phyloP scores from a whole-genome alignment of 2,329 filamentous ascomycete species.

The Fusarium nodosum region DNA sequence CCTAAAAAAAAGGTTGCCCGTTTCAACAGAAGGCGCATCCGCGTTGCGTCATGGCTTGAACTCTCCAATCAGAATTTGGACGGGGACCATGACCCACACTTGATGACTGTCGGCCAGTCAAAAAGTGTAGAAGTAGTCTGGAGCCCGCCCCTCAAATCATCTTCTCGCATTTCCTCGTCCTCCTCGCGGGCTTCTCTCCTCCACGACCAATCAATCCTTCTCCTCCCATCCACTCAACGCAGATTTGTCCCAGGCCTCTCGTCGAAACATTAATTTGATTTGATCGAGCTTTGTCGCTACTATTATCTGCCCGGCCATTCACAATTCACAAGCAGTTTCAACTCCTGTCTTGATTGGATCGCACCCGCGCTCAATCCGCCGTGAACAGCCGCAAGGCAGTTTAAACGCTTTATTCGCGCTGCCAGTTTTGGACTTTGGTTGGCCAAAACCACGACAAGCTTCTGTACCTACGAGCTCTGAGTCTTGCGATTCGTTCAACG shows the following conservation, averaged over 20 bases:
- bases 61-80: conserved; percentile 52
- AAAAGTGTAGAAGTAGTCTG: conserved; percentile 60
- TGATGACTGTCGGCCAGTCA: conserved; percentile 64
- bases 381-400: conserved; percentile 22
- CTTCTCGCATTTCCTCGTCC: conserved; percentile 62
- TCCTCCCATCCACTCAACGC: conserved; percentile 56
- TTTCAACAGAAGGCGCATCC: conserved; percentile 5
- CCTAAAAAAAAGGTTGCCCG: neutral
- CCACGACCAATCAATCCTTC: conserved; percentile 63
- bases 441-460: conserved; percentile 25
- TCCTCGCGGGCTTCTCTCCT: conserved; percentile 55
- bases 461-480: conserved; percentile 8
- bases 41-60: conserved; percentile 50
- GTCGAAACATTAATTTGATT: conserved; percentile 47
- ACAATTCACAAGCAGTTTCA: conserved; percentile 47
- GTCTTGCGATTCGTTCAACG: conserved; percentile 38
- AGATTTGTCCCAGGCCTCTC: conserved; percentile 50
- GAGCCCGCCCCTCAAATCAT: conserved; percentile 66
- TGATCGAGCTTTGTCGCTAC: conserved; percentile 39
- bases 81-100: conserved; percentile 53
- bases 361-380: conserved; percentile 32
- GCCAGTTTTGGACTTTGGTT: conserved; percentile 10
- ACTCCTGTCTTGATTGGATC: conserved; percentile 48
- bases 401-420: conserved; percentile 32
- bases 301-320: conserved; percentile 47